Base-by-base conservation (phyloP, 139 green algal genomes). In the Mesostigma viride region DNA sequence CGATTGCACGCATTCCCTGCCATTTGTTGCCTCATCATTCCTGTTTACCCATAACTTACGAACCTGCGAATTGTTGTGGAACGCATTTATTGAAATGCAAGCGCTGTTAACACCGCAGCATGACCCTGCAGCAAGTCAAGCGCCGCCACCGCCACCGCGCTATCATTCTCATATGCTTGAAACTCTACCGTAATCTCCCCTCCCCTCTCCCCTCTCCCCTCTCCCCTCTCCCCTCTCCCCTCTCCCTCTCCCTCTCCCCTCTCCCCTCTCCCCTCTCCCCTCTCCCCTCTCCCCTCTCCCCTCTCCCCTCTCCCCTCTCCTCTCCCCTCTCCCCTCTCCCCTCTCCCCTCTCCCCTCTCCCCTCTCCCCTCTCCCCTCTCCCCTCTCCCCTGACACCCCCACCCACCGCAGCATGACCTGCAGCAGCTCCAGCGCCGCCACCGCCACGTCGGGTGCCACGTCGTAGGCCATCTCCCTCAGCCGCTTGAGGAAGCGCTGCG, bases 401-500 rank as follows among this genome's bases (percentile, higher is more conserved):
- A 58, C 45, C 58, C 24, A 71, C 40, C 67, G 28, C 6, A 65
- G 31, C 0, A 81, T 36, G 30, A 45, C 32, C 28, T 44, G 3
- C 31, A 74, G n/a, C 31, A 95, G 77, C 63, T 82, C 85, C 3
- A 81, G 73, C n/a, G 83, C 83, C 14, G 86, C 83, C 8, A 95
- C 91, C 1, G 27, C 64, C n/a, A 90, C 84, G 62, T 89, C 80
- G 2, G 32, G 30, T 27, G 82, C 74, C 20, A 86, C 58, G 35
- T 97, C 91, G 40, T 88, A 79, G 26, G 86, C 75, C 53, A 97
- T 76, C 77, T 96, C 86, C 27, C 66, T 67, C 60, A 97, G 86
- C 44, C 91, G 83, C 26, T 48, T 26, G 0, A 67, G 51, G 74
- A 97, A 97, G 67, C 90, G 81, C 2, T 72, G 61, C 3, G 79